Evolutionary conservation across 2,329 filamentous ascomycete species (phyloP), one percentile per base, ranked within the genome.

Genomic region (Teratosphaeria destructans): DNA sequence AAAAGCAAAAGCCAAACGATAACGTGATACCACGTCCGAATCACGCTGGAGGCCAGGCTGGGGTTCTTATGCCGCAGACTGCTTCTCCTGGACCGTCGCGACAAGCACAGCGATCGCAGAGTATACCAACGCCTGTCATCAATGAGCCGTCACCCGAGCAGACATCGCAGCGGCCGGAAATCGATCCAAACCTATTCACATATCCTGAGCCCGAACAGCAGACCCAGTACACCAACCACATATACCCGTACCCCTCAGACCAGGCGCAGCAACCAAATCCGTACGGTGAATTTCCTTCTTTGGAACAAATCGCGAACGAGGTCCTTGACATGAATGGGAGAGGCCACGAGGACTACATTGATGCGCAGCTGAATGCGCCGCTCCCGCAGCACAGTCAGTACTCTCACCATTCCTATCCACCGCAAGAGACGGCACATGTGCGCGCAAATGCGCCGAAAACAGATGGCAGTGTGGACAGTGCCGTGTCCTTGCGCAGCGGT

Each of bases 291-390:
- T 61, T 68, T 16, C 68, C 67, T 12, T 72, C 71, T 12, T 61
- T 73, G 43, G 71, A 73, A 58, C 71, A 73, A 58, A 71, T 73
- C 52, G 71, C 71, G 2, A 72, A 64, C 43, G 71, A 73, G 56
- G 71, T 72, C 11, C 64, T 72, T 47, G 70, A 73, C 43, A 71
- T 71, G 68, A 66, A 70, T 58, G 70, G 68, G 11, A 59, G 59
- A 53, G 61, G 61, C 29, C 61, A 66, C 29, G 56, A 58, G 12
- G 66, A 65, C 57, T 65, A 62, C 29, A 62, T 61, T 37, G 62
- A 61, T 52, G 54, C 55, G 16, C 58, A 60, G 49, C 58, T 62
- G 8, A 62, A 60, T 52, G 61, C 61, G 19, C 56, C 59, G n/a
- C 32, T 58, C 27, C 56, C 37, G 23, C 59, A 64, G 57, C 59